phyloP scores from a whole-genome alignment of 192 early-diverging fungal genomes.

The Chytriomyces hyalinus region DNA sequence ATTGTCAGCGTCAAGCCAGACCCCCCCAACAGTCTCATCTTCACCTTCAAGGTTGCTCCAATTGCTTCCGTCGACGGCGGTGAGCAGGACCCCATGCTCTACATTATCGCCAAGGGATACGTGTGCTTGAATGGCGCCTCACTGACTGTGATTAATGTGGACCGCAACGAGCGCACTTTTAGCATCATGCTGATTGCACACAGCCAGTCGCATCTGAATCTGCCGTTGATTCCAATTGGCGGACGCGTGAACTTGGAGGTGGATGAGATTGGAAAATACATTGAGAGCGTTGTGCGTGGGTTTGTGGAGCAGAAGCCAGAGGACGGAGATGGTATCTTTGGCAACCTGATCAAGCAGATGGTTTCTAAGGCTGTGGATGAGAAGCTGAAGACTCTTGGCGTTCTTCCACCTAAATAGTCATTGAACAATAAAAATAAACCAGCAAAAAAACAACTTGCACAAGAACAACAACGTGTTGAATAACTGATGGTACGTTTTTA shows the following conservation, averaged over 20 bases:
- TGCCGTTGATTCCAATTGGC: constrained; percentile 75
- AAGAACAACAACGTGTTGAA: too few species aligned
- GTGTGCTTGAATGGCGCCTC: constrained; percentile 93
- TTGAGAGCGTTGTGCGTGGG: constrained; percentile 75
- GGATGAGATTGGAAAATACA: constrained; percentile 97
- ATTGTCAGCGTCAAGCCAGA: constrained; percentile 81
- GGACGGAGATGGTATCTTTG: not conserved
- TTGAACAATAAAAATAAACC: too few species aligned
- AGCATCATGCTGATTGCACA: constrained; percentile 96
- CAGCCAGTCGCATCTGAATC: constrained; percentile 82
- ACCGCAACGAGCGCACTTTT: constrained; percentile 76
- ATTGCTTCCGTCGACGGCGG: not conserved
- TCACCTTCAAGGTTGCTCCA: constrained; percentile 66
- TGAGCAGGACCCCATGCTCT: constrained; percentile 65
- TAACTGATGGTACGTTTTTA: too few species aligned
- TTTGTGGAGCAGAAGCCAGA: constrained; percentile 6
- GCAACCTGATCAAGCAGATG: constrained; percentile 5
- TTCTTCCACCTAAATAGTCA: not conserved
- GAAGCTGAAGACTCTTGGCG: constrained; percentile 5
- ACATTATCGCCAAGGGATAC: constrained; percentile 96
- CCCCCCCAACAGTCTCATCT: constrained; percentile 81
- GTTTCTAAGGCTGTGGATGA: constrained; percentile 23
- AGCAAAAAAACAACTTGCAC: too few species aligned
- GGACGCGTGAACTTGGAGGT: constrained; percentile 93
- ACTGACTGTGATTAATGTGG: constrained; percentile 89